Conservation (phyloP, 2,329 filamentous ascomycete species). For the Pseudogymnoascus sp. region DNA sequence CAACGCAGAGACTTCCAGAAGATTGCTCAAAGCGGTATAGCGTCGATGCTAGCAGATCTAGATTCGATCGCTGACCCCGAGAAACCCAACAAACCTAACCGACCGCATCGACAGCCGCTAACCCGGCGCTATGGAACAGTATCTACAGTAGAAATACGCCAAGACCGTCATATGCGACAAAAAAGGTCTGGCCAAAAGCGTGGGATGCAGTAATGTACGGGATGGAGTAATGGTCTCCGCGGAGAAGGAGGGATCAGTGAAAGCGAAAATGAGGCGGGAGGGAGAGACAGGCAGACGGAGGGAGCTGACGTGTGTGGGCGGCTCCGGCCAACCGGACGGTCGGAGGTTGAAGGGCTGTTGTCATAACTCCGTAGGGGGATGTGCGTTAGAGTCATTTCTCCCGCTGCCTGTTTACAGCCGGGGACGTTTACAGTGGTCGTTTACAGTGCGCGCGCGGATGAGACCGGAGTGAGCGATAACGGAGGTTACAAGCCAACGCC, state of each 20-base stretch:
- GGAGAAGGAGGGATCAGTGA: not conserved
- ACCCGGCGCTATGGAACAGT: not conserved
- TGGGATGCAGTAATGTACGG: not conserved
- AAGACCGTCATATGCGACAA: not conserved
- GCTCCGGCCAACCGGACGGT: not conserved
- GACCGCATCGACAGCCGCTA: not conserved
- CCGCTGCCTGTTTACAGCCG: not conserved
- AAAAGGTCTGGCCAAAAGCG: not conserved
- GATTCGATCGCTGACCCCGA: conserved; percentile 6
- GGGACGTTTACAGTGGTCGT: not conserved
- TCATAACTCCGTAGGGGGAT: not conserved
- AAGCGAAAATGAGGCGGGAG: not conserved
- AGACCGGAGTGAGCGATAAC: conserved; percentile 3
- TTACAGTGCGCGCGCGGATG: not conserved
- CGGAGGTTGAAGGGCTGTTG: not conserved
- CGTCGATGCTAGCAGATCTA: not conserved
- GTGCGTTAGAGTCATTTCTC: not conserved
- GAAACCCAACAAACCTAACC: conserved; percentile 4
- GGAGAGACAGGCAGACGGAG: not conserved
- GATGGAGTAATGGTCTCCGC: not conserved
- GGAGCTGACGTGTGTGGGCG: conserved; percentile 8
- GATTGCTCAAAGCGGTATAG: not conserved
- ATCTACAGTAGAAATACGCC: not conserved
- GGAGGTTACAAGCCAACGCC: not conserved
- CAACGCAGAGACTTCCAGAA: conserved; percentile 4